Evolutionary conservation across 345 rosid species (phyloP).

Genomic region (Clausena lansium): DNA sequence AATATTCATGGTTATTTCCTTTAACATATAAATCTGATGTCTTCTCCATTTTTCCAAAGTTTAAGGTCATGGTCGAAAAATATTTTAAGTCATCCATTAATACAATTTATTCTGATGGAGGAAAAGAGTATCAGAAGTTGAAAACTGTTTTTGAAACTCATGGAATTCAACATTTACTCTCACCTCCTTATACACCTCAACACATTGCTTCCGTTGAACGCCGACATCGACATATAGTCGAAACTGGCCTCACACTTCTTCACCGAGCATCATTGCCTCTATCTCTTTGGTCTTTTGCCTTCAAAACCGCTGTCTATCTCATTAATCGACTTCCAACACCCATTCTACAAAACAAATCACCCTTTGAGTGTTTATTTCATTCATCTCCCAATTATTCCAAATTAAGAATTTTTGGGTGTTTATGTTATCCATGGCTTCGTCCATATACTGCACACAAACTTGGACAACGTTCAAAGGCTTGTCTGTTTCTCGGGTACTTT

Average conservation of each 20-base stretch:
- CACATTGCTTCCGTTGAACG: background rate
- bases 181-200: background rate
- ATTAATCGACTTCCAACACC: background rate
- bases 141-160: background rate
- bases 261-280: background rate
- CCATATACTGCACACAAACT: background rate
- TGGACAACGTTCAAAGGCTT: background rate
- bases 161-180: background rate
- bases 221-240: background rate
- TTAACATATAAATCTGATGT: background rate
- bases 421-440: background rate
- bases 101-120: background rate
- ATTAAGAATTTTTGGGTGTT: background rate
- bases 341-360: background rate
- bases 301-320: background rate
- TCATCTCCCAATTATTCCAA: background rate
- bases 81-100: background rate
- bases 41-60: background rate
- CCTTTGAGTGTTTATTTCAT: background rate
- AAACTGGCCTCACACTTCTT: background rate
- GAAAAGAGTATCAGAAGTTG: background rate
- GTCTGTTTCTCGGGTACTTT: background rate
- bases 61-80: background rate
- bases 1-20: background rate
- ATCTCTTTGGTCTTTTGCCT: background rate